Base-by-base conservation (phyloP, 2,329 filamentous ascomycete genomes). In the Huntiella omanensis region DNA sequence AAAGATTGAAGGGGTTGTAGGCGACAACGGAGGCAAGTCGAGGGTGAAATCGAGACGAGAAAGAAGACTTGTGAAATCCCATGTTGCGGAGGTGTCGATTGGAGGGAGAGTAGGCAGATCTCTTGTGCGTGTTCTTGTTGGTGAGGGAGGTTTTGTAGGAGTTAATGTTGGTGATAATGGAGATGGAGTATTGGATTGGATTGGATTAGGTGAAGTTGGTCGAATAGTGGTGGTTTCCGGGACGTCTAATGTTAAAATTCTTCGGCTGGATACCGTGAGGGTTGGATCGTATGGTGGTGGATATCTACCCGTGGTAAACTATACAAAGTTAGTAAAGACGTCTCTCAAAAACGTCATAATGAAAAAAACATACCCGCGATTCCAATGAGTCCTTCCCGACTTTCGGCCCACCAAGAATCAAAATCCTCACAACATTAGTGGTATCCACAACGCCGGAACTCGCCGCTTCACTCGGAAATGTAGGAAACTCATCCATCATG, bases 241-340 rank as follows among this genome's bases (percentile, higher is more conserved):
- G n/a, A 34, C 17, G 13, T 13, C 13, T 5, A 49, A 52, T 8
- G 55, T 56, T 12, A 57, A 47, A 45, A 51, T 54, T 6, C 57
- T 54, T 3, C 57, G 51, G 42, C 55, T 58, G 52, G 50, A 55
- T 22, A 58, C 45, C 1, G 56, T 59, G 12, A 59, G 43, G 32
- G 53, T 50, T 8, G 57, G 54, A 15, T 59, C 54, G 49, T 59
- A 59, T 6, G 43, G 32, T 28, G 43, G 44, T 4, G 32, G 38
- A 38, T 40, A 47, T 10, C n/a, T 44, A 6, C 15, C 40, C 6
- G 43, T 45, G 13, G 34, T 45, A 11, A 40, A 48, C 40, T 44
- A 34, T 5, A 15, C 12, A 32, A 13, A 4, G 28, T 7, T 6
- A 37, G 4, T 13, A 39, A 13, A 47, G 45, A 40, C 38, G 15